Base-by-base conservation (phyloP, 176 grass and related monocot genomes). In the Aegilops umbellulata region DNA sequence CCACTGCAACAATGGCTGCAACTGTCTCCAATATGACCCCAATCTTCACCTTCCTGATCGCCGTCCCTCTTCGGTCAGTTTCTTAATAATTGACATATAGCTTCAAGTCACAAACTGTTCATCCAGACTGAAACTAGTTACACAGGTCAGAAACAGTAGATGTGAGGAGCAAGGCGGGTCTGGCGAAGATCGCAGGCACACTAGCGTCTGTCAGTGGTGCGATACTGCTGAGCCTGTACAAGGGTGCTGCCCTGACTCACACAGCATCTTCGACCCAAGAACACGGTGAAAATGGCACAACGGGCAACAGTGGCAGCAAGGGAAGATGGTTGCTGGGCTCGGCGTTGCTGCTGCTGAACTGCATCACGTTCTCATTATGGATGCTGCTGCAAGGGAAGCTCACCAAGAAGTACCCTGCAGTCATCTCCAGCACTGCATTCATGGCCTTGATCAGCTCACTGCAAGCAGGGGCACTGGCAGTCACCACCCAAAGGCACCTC, bases 21-120 rank as follows among this genome's bases (percentile, higher is more conserved):
- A 90, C 94, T 5, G 80, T 93, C 81, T 85, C 92, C 23, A 95
- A 95, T 69, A 87, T 91, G 64, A 66, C 91, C 41, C 94, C 91
- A 0, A 84, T 93, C 15, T 83, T 89, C 46, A 95, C 94, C 76
- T 95, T 95, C 82, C 63, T 95, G 22, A 86, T 93, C 23, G 84
- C 94, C 27, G 36, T 89, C 16, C 74, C 71, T 63, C 63, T 95
- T 41, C 53, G 84, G 94, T 95, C 46, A 53, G 22, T 41, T 23
- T 72, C 31, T 69, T 63, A 27, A 10, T 62, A 27, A 6, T 31
- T 41, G 46, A 46, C 7, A 70, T 39, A 22, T 87, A 14, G 23
- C 57, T 57, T 29, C 31, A 25, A 32, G 7, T 72, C n/a, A 58
- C 19, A 29, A 71, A 42, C 32, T 73, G 15, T 67, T 74, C 51